phyloP scores from a whole-genome alignment of 495 filamentous ascomycete species.

The Hypoxylon fuscum region DNA sequence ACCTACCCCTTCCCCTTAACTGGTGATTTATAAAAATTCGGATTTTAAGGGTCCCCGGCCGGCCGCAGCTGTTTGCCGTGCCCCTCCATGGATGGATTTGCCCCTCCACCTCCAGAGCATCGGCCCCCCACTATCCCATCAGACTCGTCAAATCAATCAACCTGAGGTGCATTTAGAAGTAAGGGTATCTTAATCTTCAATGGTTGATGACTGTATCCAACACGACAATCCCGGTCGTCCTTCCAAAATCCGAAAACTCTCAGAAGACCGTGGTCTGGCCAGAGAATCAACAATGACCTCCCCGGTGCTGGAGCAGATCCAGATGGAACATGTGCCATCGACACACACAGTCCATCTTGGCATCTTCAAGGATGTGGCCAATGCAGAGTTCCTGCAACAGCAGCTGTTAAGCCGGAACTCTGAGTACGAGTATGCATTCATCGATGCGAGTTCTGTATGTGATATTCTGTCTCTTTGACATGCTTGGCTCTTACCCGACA shows the following conservation, averaged over 20 bases:
- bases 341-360: slow-evolving; percentile 73
- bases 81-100: slow-evolving; percentile 45
- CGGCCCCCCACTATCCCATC: slow-evolving; percentile 20
- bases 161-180: too few species aligned
- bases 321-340: slow-evolving; percentile 74
- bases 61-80: slow-evolving; percentile 28
- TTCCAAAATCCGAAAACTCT: not conserved
- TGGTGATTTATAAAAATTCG: too few species aligned
- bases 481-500: too few species aligned
- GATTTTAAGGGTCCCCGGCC: slow-evolving; percentile 14
- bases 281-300: slow-evolving; percentile 15
- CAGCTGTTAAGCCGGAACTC: slow-evolving; percentile 83
- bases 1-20: too few species aligned
- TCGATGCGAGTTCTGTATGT: slow-evolving; percentile 69
- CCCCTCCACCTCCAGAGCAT: slow-evolving; percentile 1
- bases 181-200: not conserved
- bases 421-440: slow-evolving; percentile 91
- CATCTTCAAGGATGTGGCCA: slow-evolving; percentile 78
- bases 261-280: too few species aligned
- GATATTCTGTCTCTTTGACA: not conserved
- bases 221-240: not conserved
- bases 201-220: not conserved
- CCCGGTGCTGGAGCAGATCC: slow-evolving; percentile 58
- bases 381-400: slow-evolving; percentile 76
- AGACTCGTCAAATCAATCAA: not conserved